Percentiles rank a stretch among this genome's conserved stretches.
Conservation (phyloP, 192 early-diverging fungal genomes). For the Helicostylum pulchrum region DNA sequence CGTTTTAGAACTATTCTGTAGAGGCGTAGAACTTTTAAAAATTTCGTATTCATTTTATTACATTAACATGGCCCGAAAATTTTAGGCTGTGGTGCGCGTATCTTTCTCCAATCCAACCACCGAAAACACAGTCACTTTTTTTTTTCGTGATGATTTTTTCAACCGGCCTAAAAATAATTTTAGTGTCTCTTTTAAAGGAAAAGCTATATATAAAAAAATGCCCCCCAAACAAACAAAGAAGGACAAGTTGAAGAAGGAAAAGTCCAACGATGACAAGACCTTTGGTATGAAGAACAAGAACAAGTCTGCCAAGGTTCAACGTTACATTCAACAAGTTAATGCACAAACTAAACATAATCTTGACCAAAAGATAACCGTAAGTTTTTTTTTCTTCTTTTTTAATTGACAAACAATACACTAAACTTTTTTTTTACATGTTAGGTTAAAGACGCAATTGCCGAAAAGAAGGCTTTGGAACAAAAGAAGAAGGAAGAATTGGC, state of each 20-base stretch:
- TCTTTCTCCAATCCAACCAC: too few relatives aligned
- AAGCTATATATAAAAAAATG: constrained; percentile 45
- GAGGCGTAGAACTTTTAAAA: too few relatives aligned
- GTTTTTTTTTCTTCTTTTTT: background rate
- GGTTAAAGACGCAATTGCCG: constrained; percentile 60
- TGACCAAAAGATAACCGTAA: background rate
- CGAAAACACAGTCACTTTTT: too few relatives aligned
- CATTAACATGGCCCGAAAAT: too few relatives aligned
- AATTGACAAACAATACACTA: background rate
- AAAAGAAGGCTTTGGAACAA: constrained; percentile 79
- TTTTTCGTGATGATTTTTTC: too few relatives aligned
- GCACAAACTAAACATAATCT: constrained; percentile 63
- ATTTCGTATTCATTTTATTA: too few relatives aligned
- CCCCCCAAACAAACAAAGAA: constrained; percentile 71
- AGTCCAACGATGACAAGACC: constrained; percentile 92
- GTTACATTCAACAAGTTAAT: constrained; percentile 91
- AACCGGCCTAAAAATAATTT: background rate
- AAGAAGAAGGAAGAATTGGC: constrained; percentile 87
- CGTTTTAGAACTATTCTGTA: too few relatives aligned
- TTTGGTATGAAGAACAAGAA: constrained; percentile 99
- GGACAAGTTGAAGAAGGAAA: constrained; percentile 68
- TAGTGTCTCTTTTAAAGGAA: background rate
- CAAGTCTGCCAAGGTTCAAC: constrained; percentile 85
- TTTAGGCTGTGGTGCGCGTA: too few relatives aligned
- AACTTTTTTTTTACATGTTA: background rate